Base-by-base conservation (phyloP, 2,329 filamentous ascomycete genomes). In the Alternaria longipes region DNA sequence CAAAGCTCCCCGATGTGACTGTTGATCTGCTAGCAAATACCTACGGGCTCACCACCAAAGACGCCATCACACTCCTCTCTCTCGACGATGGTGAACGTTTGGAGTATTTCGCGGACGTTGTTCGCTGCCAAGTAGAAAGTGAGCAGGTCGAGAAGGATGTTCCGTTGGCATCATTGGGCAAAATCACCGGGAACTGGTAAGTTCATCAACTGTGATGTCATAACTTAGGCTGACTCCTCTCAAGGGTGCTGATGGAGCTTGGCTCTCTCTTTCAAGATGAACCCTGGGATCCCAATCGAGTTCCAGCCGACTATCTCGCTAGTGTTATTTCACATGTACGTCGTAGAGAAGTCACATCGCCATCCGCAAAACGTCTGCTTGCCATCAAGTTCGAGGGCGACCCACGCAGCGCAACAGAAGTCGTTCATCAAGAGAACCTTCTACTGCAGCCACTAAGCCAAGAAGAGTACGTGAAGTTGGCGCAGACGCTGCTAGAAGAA, bases 31-130 rank as follows among this genome's bases (percentile, higher is more conserved):
- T 97, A 3, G 84, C 88, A 1, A 68, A 77, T 6, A 74, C 76
- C n/a, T 93, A 92, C 70, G 87, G 87, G 0, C 82, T 99, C 12
- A 91, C 89, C 0, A 76, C 87, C 8, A 95, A 95, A 74, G 95
- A 99, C 72, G 94, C 94, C 1, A 86, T 91, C 66, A 91, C 93
- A 0, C 82, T 99, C 34, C 84, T 94, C 47, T 85, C 87, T 8
- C 82, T 97, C 1, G 91, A 98, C 64, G 87, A 90, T 56, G 94
- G 94, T 8, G 89, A 89, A 8, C 86, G 94, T 42, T 81, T 95
- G 4, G 90, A 97, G 67, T 97, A 94, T 77, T 96, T 93, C 73
- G 89, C 91, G 72, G 84, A 87, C 26, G 86, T 92, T 0, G 82
- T 91, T 18, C 69, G 64, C 44, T 54, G 63, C 47, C 71, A 75